phyloP scores from a whole-genome alignment of 2,329 filamentous ascomycete genomes.

The Epichloe scottii region DNA sequence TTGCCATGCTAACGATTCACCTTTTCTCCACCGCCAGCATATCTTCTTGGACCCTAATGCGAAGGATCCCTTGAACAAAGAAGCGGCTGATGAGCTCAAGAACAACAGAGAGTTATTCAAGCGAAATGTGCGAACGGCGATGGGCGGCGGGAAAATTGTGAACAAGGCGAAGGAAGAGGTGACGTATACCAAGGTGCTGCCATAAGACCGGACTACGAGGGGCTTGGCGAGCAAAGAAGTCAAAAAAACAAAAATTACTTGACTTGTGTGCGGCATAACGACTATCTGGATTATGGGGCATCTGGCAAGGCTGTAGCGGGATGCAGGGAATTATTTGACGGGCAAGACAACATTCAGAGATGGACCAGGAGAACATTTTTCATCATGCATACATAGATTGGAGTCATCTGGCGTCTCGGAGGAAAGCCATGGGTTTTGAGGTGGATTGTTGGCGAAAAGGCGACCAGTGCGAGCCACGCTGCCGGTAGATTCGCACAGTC shows the following conservation, averaged over 20 bases:
- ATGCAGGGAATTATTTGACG: background rate
- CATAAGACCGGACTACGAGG: slow-evolving; percentile 28
- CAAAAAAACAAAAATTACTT: background rate
- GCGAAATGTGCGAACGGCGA: slow-evolving; percentile 73
- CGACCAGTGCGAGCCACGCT: background rate
- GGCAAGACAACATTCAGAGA: background rate
- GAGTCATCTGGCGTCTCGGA: background rate
- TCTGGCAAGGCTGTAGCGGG: background rate
- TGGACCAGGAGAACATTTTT: background rate
- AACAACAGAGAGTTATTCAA: slow-evolving; percentile 80
- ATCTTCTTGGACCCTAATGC: slow-evolving; percentile 96
- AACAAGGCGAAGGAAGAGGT: slow-evolving; percentile 36
- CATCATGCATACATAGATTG: background rate
- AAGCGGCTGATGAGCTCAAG: slow-evolving; percentile 86
- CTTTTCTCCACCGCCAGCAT: slow-evolving; percentile 44
- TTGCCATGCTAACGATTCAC: slow-evolving; percentile 9
- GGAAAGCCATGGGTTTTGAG: background rate
- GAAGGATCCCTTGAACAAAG: slow-evolving; percentile 95
- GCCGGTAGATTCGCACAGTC: background rate
- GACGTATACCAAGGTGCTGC: slow-evolving; percentile 66
- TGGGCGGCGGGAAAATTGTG: slow-evolving; percentile 62
- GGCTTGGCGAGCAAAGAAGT: background rate
- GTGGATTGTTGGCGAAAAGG: background rate
- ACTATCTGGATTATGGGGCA: background rate
- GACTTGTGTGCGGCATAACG: background rate